These are phyloP conservation scores for Asclepias syriaca DNA, from an alignment of 257 asterid genomes.

Conservation along the genomic window DNA sequence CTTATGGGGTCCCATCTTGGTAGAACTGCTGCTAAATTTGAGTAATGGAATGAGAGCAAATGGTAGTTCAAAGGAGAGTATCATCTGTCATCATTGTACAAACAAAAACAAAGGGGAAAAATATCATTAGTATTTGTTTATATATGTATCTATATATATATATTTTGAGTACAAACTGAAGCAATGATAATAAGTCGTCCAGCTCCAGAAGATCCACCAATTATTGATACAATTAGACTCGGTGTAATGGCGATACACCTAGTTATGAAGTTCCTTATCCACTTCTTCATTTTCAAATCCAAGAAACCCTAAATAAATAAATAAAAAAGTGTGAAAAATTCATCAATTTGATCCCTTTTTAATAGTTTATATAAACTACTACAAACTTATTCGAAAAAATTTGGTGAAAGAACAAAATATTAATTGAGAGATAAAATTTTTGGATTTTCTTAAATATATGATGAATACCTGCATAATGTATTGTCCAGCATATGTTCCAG, in stretches of 20 bases:
- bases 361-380: no score
- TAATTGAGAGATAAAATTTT: no score
- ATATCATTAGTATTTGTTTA: not conserved
- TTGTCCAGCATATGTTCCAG: slow-evolving; percentile 97
- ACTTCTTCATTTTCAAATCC: slow-evolving; percentile 68
- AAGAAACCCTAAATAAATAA: slow-evolving; percentile 83
- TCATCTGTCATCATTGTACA: slow-evolving; percentile 45
- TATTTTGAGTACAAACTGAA: slow-evolving; percentile 45
- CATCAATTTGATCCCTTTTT: no score
- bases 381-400: no score
- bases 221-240: slow-evolving; percentile 67
- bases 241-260: slow-evolving; percentile 84
- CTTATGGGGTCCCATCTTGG: slow-evolving; percentile 86
- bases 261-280: slow-evolving; percentile 72
- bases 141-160: no score
- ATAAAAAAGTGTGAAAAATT: no score
- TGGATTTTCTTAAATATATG: no score
- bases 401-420: no score
- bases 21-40: slow-evolving; percentile 64
- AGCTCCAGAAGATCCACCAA: slow-evolving; percentile 87
- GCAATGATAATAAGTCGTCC: slow-evolving; percentile 88
- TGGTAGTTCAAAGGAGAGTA: slow-evolving; percentile 86
- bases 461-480: slow-evolving; percentile 74
- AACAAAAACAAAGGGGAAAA: no score
- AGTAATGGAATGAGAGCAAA: slow-evolving; percentile 77